Evolutionary conservation across 352 stramenopile genomes (phyloP), one percentile per base, ranked within the genome.

Genomic region (Pythium insidiosum): DNA sequence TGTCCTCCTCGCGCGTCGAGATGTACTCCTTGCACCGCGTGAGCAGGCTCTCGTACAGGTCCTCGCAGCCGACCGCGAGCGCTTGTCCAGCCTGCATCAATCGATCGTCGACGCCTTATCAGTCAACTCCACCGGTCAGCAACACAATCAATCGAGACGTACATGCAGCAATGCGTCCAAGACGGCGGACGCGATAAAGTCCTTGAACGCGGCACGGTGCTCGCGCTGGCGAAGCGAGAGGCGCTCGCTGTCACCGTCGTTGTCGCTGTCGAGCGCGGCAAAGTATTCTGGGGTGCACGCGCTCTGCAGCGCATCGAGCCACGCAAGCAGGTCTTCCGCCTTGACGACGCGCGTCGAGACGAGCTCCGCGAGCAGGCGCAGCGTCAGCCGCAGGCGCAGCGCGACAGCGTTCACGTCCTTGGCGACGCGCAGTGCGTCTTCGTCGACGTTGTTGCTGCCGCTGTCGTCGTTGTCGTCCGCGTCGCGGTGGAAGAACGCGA

Each of bases 11-110:
- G 5, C 75, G 69, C 38, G 69, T 70, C 16, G 56, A 61, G 6
- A 86, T 66, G 59, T 88, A 91, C 38, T 83, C 73, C 38, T 71
- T 66, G 58, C 72, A 88, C 21, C 75, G 71, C 43, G 64, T 84
- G 12, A 88, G 41, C 25, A 91, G 55, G 26, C 66, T 83, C 23
- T 87, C 72, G 53, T 81, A 84, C 25, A 81, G 47, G 38, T 86
- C 79, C 38, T 80, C 71, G 7, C 55, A 58, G 3, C 53, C 55
- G 15, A 56, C 47, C 1, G 50, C 50, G 18, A 91, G 47, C 37
- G 69, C 59, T 15, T 80, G 57, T 0, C 79, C 79, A 47, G 60
- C 63, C 61, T 74, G 26, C 28, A 33, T 33, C 28, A 33, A 13
- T n/a, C n/a, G n/a, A n/a, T n/a, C n/a, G n/a, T n/a, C n/a, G n/a